Evolutionary conservation across 2,329 filamentous ascomycete genomes (phyloP), one percentile per base, ranked within the genome.

Genomic region (Fusarium siculi): DNA sequence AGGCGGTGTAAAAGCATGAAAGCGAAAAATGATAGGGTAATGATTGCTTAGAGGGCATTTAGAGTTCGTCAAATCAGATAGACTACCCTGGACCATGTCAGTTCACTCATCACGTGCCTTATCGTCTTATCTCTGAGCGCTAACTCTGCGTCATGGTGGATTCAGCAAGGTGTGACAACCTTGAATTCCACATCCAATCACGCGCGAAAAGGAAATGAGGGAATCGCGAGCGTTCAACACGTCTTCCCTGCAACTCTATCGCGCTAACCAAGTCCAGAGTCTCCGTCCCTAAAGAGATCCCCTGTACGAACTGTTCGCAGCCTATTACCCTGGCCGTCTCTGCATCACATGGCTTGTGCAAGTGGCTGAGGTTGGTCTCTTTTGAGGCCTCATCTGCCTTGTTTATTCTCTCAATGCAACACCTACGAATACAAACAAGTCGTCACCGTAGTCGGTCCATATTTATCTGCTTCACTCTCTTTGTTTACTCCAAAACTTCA

Each of bases 81-180:
- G 43, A 37, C 28, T 73, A 73, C 71, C 71, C 71, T 73, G 39
- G 52, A 74, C 44, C 30, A 30, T 25, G 3, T 25, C 15, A 9
- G 4, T 2, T 12, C 2, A 11, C 16, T 12, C 12, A 9, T 67
- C 70, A 74, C 66, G 66, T 74, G 67, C 2, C 2, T 15, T 15
- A 28, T 53, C 39, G 12, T 19, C 25, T 34, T 39, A 34, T 54
- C 46, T 15, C 12, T n/a, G 5, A 28, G 42, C 44, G 58, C 64
- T 65, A 70, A 47, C 40, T 30, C 39, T 70, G 69, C 66, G 69
- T 76, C 66, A 77, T 76, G 36, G 39, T n/a, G 49, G 58, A 66
- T 54, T 67, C 53, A 58, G 25, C 52, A 68, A 49, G 23, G 66
- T 63, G 67, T 63, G 72, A 55, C 70, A 61, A 50, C 66, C 66